Evolutionary conservation across 257 asterid genomes (phyloP).

Genomic region (Lycium ferocissimum): DNA sequence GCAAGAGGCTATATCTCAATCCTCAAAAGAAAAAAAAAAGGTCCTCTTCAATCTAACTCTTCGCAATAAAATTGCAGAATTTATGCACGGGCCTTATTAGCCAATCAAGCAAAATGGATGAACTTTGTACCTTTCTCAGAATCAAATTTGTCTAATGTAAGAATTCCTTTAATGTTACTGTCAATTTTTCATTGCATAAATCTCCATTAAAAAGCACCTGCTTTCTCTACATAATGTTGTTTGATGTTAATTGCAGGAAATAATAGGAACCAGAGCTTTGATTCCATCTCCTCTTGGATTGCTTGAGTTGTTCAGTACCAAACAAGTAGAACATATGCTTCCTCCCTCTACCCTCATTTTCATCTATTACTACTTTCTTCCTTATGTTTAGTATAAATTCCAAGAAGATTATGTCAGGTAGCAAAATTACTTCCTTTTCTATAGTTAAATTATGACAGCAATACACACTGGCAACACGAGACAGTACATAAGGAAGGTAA

Average conservation of each 20-base stretch:
- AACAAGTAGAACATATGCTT: constrained; percentile 50
- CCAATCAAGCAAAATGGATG: constrained; percentile 77
- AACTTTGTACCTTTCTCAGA: constrained; percentile 60
- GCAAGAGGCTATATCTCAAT: not conserved
- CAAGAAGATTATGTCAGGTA: not conserved
- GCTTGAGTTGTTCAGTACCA: constrained; percentile 64
- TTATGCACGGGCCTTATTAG: constrained; percentile 61
- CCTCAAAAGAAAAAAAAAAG: not conserved
- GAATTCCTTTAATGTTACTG: not conserved
- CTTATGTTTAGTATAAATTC: not conserved
- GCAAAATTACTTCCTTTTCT: not conserved
- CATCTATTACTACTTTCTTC: constrained; percentile 3
- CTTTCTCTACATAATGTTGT: not conserved
- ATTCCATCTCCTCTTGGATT: constrained; percentile 68
- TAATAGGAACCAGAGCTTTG: constrained; percentile 68
- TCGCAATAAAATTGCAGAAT: constrained; percentile 47
- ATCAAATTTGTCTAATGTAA: constrained; percentile 53
- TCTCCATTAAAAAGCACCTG: not conserved
- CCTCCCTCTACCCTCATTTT: constrained; percentile 6
- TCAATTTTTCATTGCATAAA: not conserved
- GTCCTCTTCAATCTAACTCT: not conserved
- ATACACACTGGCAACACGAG: not conserved
- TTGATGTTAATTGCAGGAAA: constrained; percentile 49
- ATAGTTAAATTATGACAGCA: not conserved
- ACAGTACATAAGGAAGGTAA: not conserved